Evolutionary conservation across 352 stramenopile species (phyloP), one percentile per base, ranked within the genome.

Genomic region (Globisporangium apiculatum): DNA sequence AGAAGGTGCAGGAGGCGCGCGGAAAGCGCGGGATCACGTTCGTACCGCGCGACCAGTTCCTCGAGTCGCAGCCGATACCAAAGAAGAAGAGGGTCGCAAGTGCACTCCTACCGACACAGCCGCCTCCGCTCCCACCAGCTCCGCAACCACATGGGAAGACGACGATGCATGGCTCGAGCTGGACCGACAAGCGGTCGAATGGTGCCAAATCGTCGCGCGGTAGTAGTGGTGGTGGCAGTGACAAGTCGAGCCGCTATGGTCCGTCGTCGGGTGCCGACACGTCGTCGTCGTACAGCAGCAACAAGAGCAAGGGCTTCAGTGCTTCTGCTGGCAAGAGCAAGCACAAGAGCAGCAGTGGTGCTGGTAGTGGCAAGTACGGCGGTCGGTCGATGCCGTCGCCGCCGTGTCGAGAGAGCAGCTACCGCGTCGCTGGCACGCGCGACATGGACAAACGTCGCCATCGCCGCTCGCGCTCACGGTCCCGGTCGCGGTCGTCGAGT

Each of bases 41-140:
- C 31, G 68, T 79, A 42, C 43, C 70, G 48, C 65, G 76, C 41
- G 58, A 75, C 50, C 73, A 60, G 48, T 75, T 83, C 60, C 68
- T 68, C 53, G 74, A 84, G 47, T 76, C 75, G 5, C 51, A 69
- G 36, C 73, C 76, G 17, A 86, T 86, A 53, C 76, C 76, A 18
- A 86, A 73, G 56, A 73, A 72, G 55, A 69, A 65, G 35, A 61
- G 51, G 53, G 47, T 49, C 7, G 42, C 52, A 54, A 9, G n/a
- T 14, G 8, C 17, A 24, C 48, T 24, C 24, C 48, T n/a, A 9
- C 51, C 1, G 43, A 55, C 35, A 6, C 50, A 46, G 15, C 15
- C 2, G 9, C 10, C 15, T 7, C n/a, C 24, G 17, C 36, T 10
- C 18, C 56, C 10, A 36, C 18, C 18, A 50, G 42, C 40, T 43